A percentile compares a stretch with the other conserved stretches of the same genome.
phyloP scores from a whole-genome alignment of 495 filamentous ascomycete genomes.

The Talaromyces stipitatus region DNA sequence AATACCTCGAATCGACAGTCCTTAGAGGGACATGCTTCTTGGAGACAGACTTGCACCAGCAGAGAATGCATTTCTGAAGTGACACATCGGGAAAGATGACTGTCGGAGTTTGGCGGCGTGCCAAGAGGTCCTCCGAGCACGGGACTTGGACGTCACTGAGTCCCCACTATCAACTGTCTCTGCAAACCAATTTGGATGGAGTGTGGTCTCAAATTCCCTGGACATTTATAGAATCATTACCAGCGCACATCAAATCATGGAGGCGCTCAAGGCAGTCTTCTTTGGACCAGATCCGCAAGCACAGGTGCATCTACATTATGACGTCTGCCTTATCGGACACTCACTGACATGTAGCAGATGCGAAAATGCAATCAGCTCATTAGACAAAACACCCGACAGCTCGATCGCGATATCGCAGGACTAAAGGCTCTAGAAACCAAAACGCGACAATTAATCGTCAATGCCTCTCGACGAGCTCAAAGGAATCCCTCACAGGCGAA shows the following conservation, averaged over 20 bases:
- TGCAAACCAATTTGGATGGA: background rate
- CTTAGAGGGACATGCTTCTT: too few relatives aligned
- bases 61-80: background rate
- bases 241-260: slow-evolving; percentile 52
- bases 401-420: slow-evolving; percentile 82
- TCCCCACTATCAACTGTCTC: background rate
- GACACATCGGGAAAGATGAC: background rate
- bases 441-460: slow-evolving; percentile 76
- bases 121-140: background rate
- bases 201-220: background rate
- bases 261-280: slow-evolving; percentile 78
- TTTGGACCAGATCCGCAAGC: slow-evolving; percentile 86
- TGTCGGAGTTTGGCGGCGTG: background rate
- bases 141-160: background rate
- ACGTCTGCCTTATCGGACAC: background rate
- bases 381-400: slow-evolving; percentile 82
- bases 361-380: slow-evolving; percentile 94
- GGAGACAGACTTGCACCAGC: too few relatives aligned
- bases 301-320: slow-evolving; percentile 50
- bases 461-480: slow-evolving; percentile 69
- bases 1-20: too few relatives aligned
- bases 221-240: background rate
- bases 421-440: slow-evolving; percentile 72
- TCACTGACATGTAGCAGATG: slow-evolving; percentile 46
- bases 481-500: slow-evolving; percentile 65